Evolutionary conservation across 345 rosid species (phyloP), one percentile per base, ranked within the genome.

Genomic region (Psidium friedrichsthalianum): DNA sequence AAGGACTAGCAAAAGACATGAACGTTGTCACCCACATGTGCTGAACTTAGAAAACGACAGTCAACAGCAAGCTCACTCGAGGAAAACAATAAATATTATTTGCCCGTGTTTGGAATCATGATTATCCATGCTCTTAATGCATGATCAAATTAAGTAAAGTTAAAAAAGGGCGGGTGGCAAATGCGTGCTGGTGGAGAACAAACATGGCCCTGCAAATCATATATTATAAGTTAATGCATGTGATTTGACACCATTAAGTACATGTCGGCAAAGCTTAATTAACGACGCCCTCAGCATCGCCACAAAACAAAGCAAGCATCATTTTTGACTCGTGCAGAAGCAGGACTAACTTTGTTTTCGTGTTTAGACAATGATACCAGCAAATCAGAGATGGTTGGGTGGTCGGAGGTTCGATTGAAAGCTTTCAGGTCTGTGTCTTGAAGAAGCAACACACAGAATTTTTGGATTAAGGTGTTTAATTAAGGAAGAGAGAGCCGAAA

Each of bases 181-280:
- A 20, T 69, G 47, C 80, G 80, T 69, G 80, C 80, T 69, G 80
- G 25, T 69, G 80, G 47, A 69, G 42, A 32, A 20, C 56, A 82
- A 59, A 82, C 55, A n/a, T 82, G 84, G 84, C 40, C 84, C 84
- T 82, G 84, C 84, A 25, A 20, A 82, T n/a, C n/a, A 82, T 82
- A 52, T 54, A 82, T 78, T 24, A 78, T 29, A 52, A 52, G 49
- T 54, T 83, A 54, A 51, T 40, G 47, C 52, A 52, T 88, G 82
- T 85, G 87, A 86, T 84, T 78, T 84, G 88, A 89, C 92, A 91
- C 83, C 89, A 88, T 89, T 88, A 74, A 90, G 91, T 87, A 32
- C 56, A n/a, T 90, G 93, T 93, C 92, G 94, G 91, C 83, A 27
- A 58, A 82, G 47, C 82, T 0, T 32, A 53, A 82, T 40, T 29